phyloP scores from a whole-genome alignment of 345 rosid genomes.

The Eucalyptus leucophloia region DNA sequence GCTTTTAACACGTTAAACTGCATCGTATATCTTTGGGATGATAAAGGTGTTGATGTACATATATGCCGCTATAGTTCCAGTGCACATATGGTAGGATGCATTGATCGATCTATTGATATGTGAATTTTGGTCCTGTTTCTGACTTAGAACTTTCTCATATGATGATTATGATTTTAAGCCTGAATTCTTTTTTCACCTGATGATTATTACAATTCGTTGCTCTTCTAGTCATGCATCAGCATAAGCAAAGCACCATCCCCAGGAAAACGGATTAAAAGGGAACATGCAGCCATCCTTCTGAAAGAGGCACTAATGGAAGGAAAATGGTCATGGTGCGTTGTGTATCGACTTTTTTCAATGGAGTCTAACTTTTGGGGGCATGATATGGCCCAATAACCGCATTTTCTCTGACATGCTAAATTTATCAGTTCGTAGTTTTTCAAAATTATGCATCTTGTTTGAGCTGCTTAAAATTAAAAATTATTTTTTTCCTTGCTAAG shows the following conservation, averaged over 20 bases:
- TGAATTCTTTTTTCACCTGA: background rate
- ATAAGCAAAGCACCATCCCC: conserved; percentile 24
- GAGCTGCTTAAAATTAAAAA: background rate
- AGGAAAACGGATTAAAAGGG: conserved; percentile 62
- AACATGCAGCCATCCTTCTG: conserved; percentile 40
- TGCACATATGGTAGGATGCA: background rate
- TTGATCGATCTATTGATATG: background rate
- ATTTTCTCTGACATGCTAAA: background rate
- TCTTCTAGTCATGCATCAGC: conserved; percentile 44
- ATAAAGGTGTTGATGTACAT: background rate
- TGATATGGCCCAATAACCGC: background rate
- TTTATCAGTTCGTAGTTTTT: background rate
- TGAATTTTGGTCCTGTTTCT: background rate
- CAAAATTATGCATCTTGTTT: background rate
- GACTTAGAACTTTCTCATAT: background rate
- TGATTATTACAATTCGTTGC: background rate
- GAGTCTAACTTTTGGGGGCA: background rate
- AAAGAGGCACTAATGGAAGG: conserved; percentile 73
- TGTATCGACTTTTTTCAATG: background rate
- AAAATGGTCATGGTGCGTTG: conserved; percentile 82
- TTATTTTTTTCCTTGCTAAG: background rate
- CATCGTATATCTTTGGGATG: background rate
- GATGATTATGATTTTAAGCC: background rate
- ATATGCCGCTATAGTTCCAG: background rate
- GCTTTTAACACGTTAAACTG: background rate